Percentiles rank a stretch among this genome's conserved stretches.
phyloP scores from a whole-genome alignment of 352 stramenopile species.

The Phytophthora crassamura region DNA sequence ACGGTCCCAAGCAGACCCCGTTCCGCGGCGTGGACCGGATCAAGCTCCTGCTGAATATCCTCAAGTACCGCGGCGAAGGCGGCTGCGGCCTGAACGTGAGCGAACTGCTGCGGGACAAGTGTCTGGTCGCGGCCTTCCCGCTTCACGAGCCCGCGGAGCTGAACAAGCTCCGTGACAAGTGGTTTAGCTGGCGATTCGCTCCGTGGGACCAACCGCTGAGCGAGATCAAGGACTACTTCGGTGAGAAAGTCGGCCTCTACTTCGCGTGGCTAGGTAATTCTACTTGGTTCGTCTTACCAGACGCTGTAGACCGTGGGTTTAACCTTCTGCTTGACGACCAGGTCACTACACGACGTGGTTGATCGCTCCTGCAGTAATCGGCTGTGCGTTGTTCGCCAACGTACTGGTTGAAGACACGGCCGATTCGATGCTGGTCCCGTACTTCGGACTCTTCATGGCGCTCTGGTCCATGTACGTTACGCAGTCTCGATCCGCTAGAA shows the following conservation, averaged over 20 bases:
- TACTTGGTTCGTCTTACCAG: background rate
- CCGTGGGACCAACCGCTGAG: conserved; percentile 65
- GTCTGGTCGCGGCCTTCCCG: conserved; percentile 66
- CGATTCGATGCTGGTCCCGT: conserved; percentile 66
- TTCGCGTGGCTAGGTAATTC: conserved; percentile 94
- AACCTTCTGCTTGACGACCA: background rate
- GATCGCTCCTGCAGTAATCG: conserved; percentile 91
- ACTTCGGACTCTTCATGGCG: conserved; percentile 87
- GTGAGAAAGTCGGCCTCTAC: conserved; percentile 96
- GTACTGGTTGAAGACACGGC: conserved; percentile 65
- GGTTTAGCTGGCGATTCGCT: conserved; percentile 68
- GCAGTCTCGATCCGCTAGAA: background rate
- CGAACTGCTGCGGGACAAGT: conserved; percentile 60
- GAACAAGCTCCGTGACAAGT: conserved; percentile 51
- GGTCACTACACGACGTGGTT: conserved; percentile 95
- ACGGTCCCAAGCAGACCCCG: conserved; percentile 69
- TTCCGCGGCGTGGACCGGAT: conserved; percentile 80
- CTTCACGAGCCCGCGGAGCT: conserved; percentile 68
- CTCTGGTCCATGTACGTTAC: conserved; percentile 69
- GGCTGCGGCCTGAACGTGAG: conserved; percentile 66
- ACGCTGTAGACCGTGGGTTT: too few relatives aligned
- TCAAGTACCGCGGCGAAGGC: conserved; percentile 64
- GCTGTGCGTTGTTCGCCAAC: conserved; percentile 89
- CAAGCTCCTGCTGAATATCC: conserved; percentile 78
- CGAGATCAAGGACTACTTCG: conserved; percentile 86